Evolutionary conservation across 2,329 filamentous ascomycete genomes (phyloP), one percentile per base, ranked within the genome.

Genomic region (Gaeumannomyces tritici): DNA sequence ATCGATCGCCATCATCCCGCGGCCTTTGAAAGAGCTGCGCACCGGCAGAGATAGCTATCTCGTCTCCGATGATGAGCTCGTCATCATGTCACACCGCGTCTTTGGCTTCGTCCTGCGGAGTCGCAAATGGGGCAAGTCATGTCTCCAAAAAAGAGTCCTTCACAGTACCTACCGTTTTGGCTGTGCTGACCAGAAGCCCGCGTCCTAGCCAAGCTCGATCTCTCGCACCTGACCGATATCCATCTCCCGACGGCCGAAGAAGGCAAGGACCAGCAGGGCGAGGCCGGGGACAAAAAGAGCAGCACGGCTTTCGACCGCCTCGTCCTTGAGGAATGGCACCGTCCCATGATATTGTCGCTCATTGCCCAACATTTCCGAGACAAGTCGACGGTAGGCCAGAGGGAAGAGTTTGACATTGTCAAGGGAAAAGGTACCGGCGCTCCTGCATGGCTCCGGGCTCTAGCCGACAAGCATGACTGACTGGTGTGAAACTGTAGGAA

Each of bases 51-150:
- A 62, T 4, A 15, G 42, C 13, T n/a, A 21, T 51, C 31, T 58
- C 28, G 55, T 67, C 5, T 62, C 59, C 1, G 68, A 72, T 1
- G 68, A 70, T n/a, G 71, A 73, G 35, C 57, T 69, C 0, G n/a
- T 73, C 1, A 69, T 75, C 35, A 73, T 75, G 69, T 66, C 69
- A 0, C 67, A 71, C 26, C 65, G 71, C 0, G 72, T 74, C 1
- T 73, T 72, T 63, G 73, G 69, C 0, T 76, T 73, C 31, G 66
- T 73, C 0, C 62, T 76, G 3, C 68, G 73, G 1, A 72, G 63
- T 28, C 66, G 73, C 0, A 73, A 69, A 66, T 75, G 72, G 74
- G 70, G 72, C 71, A 58, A 28, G 56, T 35, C 2, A 51, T 18
- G 4, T 33, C 31, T 31, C 18, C 15, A 42, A 42, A 42, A 62